Base-by-base conservation (phyloP, 768 basidiomycete genomes). In the Trametes coccinea region DNA sequence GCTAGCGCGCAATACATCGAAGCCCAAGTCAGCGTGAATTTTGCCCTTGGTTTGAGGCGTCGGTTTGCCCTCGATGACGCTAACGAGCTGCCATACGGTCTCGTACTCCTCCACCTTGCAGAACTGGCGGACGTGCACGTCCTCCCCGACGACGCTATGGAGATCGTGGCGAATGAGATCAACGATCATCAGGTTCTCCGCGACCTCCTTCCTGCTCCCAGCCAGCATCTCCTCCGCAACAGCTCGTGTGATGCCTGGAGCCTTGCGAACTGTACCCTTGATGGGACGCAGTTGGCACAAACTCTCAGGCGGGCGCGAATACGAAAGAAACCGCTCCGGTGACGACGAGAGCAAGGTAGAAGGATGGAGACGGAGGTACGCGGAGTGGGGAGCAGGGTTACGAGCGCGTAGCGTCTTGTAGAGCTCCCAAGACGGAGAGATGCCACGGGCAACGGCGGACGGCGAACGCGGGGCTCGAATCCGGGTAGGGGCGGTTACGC, bases 131-230 rank as follows among this genome's bases (percentile, higher is more conserved):
- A 96, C 93, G 11, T 81, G 72, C 7, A 98, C 95, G 56, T 89
- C 81, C 41, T 91, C 88, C 1, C 92, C 92, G 17, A 96, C 83
- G 56, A 89, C 87, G 33, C 85, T 85, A 66, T 95, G 87, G 37
- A 98, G 78, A 75, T 98, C 95, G 66, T 97, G 92, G 37, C 94
- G 85, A 68, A 96, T 96, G 50, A 98, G 84, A 72, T 98, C 95
- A 29, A 97, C 95, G 64, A 98, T 97, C 95, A 98, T 98, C 59
- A 98, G 75, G 71, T 98, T 98, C 77, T 98, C 95, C 0, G 95
- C 95, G 2, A 95, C 86, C 73, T 98, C 95, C 72, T 98, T 98
- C 45, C 77, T 78, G 72, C 83, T 89, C 5, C 88, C 87, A 13
- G 78, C 78, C 59, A 90, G 74, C 13, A 81, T 72, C 73, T 86